Evolutionary conservation across 371 early-diverging fungal species (phyloP).

Genomic region (Mortierella sp.): DNA sequence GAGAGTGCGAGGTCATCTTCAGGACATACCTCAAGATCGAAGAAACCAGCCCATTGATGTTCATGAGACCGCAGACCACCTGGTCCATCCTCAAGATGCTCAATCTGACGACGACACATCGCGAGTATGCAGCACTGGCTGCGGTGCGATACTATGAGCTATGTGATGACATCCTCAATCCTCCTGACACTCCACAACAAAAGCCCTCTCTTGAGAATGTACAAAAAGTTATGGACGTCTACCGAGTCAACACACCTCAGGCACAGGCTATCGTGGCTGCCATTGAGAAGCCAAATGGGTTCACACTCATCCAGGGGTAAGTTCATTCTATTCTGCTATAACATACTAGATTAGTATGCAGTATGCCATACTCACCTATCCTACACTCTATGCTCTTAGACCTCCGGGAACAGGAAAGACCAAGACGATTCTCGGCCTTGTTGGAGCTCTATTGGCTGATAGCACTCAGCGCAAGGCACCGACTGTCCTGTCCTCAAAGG

Average conservation of each 20-base stretch:
- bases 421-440: constrained; percentile 87
- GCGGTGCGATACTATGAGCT: constrained; percentile 75
- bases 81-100: constrained; percentile 58
- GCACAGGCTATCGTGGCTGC: constrained; percentile 86
- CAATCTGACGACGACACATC: constrained; percentile 77
- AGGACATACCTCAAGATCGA: constrained; percentile 46
- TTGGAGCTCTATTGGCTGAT: constrained; percentile 76
- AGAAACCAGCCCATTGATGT: constrained; percentile 54
- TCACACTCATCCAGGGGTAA: constrained; percentile 92
- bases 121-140: constrained; percentile 87
- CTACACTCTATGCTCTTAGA: constrained; percentile 54
- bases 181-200: constrained; percentile 47
- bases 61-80: constrained; percentile 41
- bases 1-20: constrained; percentile 57
- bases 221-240: constrained; percentile 64
- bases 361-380: too few species aligned
- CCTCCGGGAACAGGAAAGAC: constrained; percentile 96
- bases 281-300: constrained; percentile 73
- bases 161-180: constrained; percentile 71
- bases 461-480: constrained; percentile 34
- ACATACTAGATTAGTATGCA: too few species aligned
- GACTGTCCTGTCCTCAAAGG: constrained; percentile 17
- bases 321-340: not conserved
- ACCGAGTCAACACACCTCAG: constrained; percentile 89
- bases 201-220: constrained; percentile 54